phyloP scores from a whole-genome alignment of 306 rosid species.

The Arachis stenosperma region DNA sequence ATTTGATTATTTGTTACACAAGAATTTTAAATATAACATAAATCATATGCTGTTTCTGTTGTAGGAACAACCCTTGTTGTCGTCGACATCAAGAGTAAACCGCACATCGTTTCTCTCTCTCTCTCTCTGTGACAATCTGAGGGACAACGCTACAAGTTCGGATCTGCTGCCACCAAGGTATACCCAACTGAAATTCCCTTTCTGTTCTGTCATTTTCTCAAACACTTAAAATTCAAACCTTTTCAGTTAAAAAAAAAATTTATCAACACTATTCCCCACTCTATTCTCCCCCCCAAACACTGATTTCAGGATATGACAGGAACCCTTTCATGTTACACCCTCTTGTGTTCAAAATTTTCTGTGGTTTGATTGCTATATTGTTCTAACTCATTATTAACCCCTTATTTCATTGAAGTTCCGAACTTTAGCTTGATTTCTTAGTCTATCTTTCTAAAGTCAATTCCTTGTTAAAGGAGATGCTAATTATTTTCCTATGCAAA shows the following conservation, averaged over 20 bases:
- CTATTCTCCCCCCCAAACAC: neutral
- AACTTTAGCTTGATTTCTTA: conserved; percentile 1
- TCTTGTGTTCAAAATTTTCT: neutral
- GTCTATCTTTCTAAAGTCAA: neutral
- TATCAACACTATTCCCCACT: too few relatives aligned
- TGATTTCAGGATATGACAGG: neutral
- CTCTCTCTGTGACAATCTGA: neutral
- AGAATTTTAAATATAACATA: too few relatives aligned
- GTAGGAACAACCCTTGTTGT: neutral
- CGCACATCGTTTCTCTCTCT: neutral
- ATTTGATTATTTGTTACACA: too few relatives aligned
- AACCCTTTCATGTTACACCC: conserved; percentile 17
- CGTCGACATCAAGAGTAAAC: too few relatives aligned
- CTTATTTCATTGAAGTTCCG: conserved; percentile 4
- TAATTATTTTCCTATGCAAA: neutral
- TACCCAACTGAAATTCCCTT: conserved; percentile 17
- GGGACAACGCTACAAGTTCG: conserved; percentile 1
- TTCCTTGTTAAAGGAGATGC: neutral
- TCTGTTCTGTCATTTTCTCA: conserved; percentile 26
- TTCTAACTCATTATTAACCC: neutral
- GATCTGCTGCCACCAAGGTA: conserved; percentile 46
- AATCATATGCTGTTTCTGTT: too few relatives aligned
- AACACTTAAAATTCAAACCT: neutral
- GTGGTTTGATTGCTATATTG: conserved; percentile 13
- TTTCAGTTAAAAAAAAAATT: neutral